Evolutionary conservation across 2,329 filamentous ascomycete genomes (phyloP).

Genomic region (Pseudocercospora cruenta): DNA sequence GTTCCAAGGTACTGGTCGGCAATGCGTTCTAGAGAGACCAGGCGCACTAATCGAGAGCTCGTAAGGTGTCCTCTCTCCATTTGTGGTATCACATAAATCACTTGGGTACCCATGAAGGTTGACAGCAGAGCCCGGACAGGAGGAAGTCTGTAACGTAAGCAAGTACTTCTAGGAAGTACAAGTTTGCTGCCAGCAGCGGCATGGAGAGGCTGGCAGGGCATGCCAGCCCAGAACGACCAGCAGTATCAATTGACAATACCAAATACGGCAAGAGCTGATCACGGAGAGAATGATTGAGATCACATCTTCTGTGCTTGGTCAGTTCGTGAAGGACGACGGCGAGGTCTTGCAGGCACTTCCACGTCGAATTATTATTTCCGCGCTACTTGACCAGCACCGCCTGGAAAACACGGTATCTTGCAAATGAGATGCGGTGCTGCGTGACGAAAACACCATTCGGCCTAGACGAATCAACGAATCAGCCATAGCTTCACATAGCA

Average conservation of each 20-base stretch:
- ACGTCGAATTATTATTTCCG: too few species aligned
- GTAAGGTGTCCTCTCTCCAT: conserved; percentile 3
- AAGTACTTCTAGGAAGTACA: not conserved
- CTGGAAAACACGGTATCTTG: too few species aligned
- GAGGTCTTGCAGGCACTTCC: too few species aligned
- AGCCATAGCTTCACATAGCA: too few species aligned
- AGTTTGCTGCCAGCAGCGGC: not conserved
- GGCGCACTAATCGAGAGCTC: conserved; percentile 3
- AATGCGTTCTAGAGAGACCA: not conserved
- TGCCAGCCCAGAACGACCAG: not conserved
- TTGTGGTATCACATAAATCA: not conserved
- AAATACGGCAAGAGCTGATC: not conserved
- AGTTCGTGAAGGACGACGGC: too few species aligned
- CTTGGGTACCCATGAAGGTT: conserved; percentile 1
- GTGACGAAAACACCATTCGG: too few species aligned
- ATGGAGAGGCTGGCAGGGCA: not conserved
- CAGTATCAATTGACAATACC: not conserved
- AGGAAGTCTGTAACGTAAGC: conserved; percentile 10
- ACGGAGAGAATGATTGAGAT: not conserved
- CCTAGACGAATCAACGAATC: too few species aligned
- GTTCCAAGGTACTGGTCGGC: not conserved
- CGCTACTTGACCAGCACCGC: too few species aligned
- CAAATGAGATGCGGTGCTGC: too few species aligned
- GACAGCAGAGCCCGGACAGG: not conserved
- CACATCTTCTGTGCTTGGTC: too few species aligned